A percentile compares a stretch with the other conserved stretches of the same genome.
Conservation (phyloP, 2,329 filamentous ascomycete species). For the Phialemonium atrogriseum region DNA sequence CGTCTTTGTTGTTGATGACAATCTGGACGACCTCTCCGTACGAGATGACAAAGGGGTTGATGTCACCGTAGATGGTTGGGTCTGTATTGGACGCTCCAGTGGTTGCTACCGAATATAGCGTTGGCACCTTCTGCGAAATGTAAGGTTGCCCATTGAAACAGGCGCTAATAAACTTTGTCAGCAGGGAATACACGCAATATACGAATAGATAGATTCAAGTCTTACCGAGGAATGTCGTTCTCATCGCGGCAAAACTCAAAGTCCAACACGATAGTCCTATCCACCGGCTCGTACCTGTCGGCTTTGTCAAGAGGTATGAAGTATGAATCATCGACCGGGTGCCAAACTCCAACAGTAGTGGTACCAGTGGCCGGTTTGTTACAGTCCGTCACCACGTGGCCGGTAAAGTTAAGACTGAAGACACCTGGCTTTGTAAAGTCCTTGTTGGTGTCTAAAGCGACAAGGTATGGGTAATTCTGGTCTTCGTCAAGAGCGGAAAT, state of each 20-base stretch:
- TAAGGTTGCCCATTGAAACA: conserved; percentile 75
- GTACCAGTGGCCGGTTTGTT: no score
- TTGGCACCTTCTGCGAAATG: conserved; percentile 63
- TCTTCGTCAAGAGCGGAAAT: conserved; percentile 55
- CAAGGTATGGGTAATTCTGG: conserved; percentile 52
- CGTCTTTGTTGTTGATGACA: conserved; percentile 64
- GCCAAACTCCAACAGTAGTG: no score
- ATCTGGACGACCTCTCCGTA: conserved; percentile 61
- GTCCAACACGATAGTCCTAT: background rate
- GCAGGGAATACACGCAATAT: no score
- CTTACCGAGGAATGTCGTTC: no score
- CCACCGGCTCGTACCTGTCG: no score
- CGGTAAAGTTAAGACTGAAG: no score
- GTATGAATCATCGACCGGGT: no score
- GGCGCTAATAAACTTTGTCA: conserved; percentile 30
- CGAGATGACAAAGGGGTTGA: conserved; percentile 58
- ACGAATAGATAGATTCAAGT: no score
- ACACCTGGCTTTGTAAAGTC: conserved; percentile 49
- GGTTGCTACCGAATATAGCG: conserved; percentile 66
- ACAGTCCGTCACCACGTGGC: no score
- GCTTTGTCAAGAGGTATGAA: no score
- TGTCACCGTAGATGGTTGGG: conserved; percentile 55
- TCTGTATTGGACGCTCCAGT: conserved; percentile 45
- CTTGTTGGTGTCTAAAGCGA: background rate
- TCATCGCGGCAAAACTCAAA: conserved; percentile 2